These are phyloP conservation scores for Sporothrix pseudoabietina DNA, from an alignment of 2,329 filamentous ascomycete genomes.

Conservation along the genomic window DNA sequence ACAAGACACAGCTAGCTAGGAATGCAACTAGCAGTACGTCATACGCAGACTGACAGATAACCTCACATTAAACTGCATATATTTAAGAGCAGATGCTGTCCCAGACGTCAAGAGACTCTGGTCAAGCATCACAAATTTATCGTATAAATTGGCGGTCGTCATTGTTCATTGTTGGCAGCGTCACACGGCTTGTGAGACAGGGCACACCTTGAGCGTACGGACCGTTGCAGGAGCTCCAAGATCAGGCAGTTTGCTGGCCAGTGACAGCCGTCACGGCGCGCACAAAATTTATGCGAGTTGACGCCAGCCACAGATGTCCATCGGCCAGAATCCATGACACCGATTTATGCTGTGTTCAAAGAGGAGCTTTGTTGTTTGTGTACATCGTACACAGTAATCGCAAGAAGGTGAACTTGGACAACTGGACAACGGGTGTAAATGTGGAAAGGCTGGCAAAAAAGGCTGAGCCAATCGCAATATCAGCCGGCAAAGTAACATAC, in stretches of 20 bases:
- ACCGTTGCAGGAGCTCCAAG: neutral
- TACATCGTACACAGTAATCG: neutral
- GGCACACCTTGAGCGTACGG: neutral
- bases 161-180: neutral
- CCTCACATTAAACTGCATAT: neutral
- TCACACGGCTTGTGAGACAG: neutral
- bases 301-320: neutral
- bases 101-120: neutral
- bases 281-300: neutral
- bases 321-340: neutral
- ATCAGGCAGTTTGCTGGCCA: neutral
- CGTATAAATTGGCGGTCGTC: neutral
- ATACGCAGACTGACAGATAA: neutral
- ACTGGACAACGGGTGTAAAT: neutral
- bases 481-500: neutral
- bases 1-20: neutral
- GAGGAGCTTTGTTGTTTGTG: neutral
- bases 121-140: neutral
- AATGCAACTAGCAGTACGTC: neutral
- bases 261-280: neutral
- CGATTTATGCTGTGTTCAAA: neutral
- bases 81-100: neutral
- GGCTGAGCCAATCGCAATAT: slow-evolving; percentile 7
- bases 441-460: neutral
- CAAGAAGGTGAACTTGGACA: neutral